phyloP scores from a whole-genome alignment of 2,329 filamentous ascomycete species.

The Ophiostoma ips region DNA sequence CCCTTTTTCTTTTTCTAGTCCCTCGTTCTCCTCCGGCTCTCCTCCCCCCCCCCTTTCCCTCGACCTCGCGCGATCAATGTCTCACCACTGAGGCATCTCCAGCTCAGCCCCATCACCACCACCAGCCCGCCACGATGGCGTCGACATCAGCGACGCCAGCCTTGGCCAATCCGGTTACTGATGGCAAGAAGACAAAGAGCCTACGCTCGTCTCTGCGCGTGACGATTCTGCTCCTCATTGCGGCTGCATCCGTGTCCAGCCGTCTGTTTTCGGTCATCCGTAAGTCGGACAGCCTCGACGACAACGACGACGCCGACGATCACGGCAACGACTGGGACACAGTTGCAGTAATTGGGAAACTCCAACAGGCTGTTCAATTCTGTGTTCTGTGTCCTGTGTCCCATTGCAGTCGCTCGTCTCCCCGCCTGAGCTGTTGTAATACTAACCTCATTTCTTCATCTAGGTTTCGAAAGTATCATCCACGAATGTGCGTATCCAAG shows the following conservation, averaged over 20 bases:
- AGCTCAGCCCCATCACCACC: not conserved
- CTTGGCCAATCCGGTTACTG: constrained; percentile 46
- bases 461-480: constrained; percentile 97
- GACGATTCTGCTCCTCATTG: constrained; percentile 82
- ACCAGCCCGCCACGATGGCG: constrained; percentile 27
- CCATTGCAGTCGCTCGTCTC: not conserved
- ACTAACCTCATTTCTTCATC: not conserved
- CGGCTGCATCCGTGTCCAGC: constrained; percentile 79
- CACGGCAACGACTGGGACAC: too few species aligned
- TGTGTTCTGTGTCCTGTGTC: too few species aligned
- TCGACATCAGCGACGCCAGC: constrained; percentile 17
- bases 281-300: constrained; percentile 25
- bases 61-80: not conserved
- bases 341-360: too few species aligned
- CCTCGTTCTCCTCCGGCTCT: not conserved
- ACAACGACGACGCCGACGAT: not conserved
- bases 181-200: constrained; percentile 67
- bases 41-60: not conserved
- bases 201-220: constrained; percentile 76
- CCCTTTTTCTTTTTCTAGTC: not conserved
- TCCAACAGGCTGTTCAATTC: too few species aligned
- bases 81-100: not conserved
- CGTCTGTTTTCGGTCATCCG: constrained; percentile 97
- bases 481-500: constrained; percentile 72
- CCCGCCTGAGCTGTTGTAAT: not conserved